Percentiles rank a stretch among this genome's conserved stretches.
phyloP scores from a whole-genome alignment of 768 basidiomycete genomes.

The Lentinula edodes region DNA sequence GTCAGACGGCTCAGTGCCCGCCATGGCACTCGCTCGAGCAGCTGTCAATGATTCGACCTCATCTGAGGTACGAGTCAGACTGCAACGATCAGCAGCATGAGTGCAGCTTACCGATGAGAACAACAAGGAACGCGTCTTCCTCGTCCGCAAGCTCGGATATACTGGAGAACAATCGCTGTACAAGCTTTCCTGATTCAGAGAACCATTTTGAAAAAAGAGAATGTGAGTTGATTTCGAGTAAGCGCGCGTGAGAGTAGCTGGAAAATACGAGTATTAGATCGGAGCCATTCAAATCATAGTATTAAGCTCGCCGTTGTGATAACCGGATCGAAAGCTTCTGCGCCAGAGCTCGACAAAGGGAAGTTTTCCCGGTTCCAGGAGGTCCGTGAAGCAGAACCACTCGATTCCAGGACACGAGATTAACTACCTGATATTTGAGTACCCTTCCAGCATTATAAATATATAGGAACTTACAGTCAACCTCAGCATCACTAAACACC shows the following conservation, averaged over 20 bases:
- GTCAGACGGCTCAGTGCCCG: conserved; percentile 93
- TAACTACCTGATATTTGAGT: conserved; percentile 42
- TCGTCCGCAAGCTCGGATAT: conserved; percentile 92
- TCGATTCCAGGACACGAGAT: conserved; percentile 93
- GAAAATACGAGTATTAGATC: neutral
- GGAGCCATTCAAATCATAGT: neutral
- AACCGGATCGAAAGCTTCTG: conserved; percentile 93
- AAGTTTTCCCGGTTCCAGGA: conserved; percentile 97
- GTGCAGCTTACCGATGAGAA: conserved; percentile 71
- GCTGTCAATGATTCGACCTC: conserved; percentile 96
- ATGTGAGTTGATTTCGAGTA: conserved; percentile 97
- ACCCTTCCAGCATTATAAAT: neutral
- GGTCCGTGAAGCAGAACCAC: conserved; percentile 94
- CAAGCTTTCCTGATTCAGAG: conserved; percentile 97
- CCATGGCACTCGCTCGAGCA: conserved; percentile 90
- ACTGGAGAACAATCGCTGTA: conserved; percentile 84
- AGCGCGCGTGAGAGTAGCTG: conserved; percentile 81
- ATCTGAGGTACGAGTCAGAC: conserved; percentile 42
- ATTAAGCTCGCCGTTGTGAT: conserved; percentile 58
- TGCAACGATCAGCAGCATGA: neutral
- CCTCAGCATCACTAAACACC: conserved; percentile 82
- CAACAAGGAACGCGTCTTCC: conserved; percentile 85
- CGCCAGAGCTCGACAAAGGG: conserved; percentile 88
- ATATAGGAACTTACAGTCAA: conserved; percentile 58
- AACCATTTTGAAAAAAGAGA: conserved; percentile 99